Conservation (phyloP, 139 green algal species). For the Chlorella sorokiniana region DNA sequence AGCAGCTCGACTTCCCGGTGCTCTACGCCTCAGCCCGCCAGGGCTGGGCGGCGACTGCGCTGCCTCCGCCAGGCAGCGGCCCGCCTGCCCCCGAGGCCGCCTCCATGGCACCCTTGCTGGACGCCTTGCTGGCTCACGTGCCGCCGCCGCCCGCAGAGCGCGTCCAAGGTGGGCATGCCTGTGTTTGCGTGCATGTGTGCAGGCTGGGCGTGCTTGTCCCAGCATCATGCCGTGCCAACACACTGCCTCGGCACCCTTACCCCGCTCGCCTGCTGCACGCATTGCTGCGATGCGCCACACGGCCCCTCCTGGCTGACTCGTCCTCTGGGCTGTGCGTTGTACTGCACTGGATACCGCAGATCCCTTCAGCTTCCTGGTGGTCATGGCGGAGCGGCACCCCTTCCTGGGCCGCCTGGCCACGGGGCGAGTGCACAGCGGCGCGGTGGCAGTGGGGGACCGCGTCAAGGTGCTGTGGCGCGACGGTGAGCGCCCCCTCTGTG, state of each 20-base stretch:
- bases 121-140: constrained; percentile 73
- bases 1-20: constrained; percentile 90
- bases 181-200: not conserved
- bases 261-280: not conserved
- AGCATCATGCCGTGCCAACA: no score
- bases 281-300: not conserved
- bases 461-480: constrained; percentile 53
- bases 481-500: not conserved
- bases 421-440: constrained; percentile 73
- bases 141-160: constrained; percentile 55
- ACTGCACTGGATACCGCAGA: constrained; percentile 14
- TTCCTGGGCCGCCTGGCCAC: constrained; percentile 84
- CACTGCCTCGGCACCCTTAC: no score
- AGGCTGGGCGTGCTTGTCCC: no score
- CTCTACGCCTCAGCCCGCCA: constrained; percentile 79
- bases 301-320: not conserved
- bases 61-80: constrained; percentile 36
- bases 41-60: constrained; percentile 77
- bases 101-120: constrained; percentile 81
- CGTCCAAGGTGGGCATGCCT: not conserved
- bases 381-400: constrained; percentile 83
- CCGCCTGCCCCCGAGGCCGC: constrained; percentile 24
- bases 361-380: constrained; percentile 80
- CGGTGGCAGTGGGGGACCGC: constrained; percentile 65
- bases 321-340: no score